phyloP scores from a whole-genome alignment of 495 filamentous ascomycete species.

The Evernia prunastri region DNA sequence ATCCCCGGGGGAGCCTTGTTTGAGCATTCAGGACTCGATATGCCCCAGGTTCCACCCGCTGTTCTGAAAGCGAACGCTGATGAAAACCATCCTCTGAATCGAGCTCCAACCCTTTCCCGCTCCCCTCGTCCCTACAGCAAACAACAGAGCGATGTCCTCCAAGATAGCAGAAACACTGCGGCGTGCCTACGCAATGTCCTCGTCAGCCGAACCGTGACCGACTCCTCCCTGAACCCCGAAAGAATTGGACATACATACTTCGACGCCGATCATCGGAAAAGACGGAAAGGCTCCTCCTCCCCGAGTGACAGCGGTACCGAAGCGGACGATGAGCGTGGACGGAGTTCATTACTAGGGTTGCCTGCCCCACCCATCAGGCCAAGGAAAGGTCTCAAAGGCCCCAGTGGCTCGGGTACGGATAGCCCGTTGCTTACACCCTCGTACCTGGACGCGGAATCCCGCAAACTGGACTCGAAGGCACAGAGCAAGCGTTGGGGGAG shows the following conservation, averaged over 20 bases:
- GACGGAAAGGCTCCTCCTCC: conserved; percentile 44
- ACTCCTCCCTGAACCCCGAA: conserved; percentile 12
- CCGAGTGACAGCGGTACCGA: conserved; percentile 86
- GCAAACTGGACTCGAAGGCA: conserved; percentile 22
- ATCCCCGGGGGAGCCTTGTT: not conserved
- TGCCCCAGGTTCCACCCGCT: conserved; percentile 4
- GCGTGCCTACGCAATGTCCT: not conserved
- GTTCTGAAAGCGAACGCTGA: conserved; percentile 6
- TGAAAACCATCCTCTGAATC: not conserved
- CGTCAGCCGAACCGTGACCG: not conserved
- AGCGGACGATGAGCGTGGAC: conserved; percentile 74
- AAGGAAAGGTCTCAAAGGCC: conserved; percentile 60
- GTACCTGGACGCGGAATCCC: conserved; percentile 48
- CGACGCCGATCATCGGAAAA: conserved; percentile 24
- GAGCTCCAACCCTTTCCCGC: conserved; percentile 40
- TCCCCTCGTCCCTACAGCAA: conserved; percentile 74
- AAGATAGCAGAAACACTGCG: conserved; percentile 9
- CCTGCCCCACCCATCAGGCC: conserved; percentile 65
- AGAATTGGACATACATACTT: conserved; percentile 25
- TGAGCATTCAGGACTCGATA: conserved; percentile 10
- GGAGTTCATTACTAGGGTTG: conserved; percentile 62
- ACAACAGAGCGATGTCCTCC: conserved; percentile 21
- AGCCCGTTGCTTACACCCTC: conserved; percentile 57
- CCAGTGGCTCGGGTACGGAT: conserved; percentile 28
- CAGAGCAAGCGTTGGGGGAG: conserved; percentile 15